A percentile compares a stretch with the other conserved stretches of the same genome.
These are phyloP conservation scores for Paecilomyces dactylethromorphus DNA, from an alignment of 2,329 filamentous ascomycete species.

Conservation along the genomic window DNA sequence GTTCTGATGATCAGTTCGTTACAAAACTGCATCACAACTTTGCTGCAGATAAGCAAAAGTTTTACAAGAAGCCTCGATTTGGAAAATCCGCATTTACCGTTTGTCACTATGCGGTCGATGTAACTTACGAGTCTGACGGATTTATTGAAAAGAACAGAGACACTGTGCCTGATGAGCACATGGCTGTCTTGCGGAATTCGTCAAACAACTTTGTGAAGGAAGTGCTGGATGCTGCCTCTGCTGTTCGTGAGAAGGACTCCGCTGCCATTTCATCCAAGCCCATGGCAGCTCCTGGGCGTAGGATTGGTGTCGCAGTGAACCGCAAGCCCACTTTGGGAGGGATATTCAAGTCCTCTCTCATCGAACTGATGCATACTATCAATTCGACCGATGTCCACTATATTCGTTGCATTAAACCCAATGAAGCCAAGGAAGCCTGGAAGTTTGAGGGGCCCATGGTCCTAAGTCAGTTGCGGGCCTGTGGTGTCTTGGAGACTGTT, in stretches of 20 bases:
- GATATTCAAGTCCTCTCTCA: conserved; percentile 97
- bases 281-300: conserved; percentile 64
- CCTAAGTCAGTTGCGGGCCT: conserved; percentile 90
- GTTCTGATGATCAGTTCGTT: conserved; percentile 93
- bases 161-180: conserved; percentile 95
- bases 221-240: conserved; percentile 77
- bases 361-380: conserved; percentile 96
- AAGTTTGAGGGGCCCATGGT: conserved; percentile 99
- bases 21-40: conserved; percentile 95
- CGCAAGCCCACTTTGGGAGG: conserved; percentile 95
- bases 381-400: conserved; percentile 98
- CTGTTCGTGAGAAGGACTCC: conserved; percentile 83
- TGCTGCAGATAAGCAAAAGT: conserved; percentile 80
- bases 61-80: conserved; percentile 98
- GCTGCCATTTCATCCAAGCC: conserved; percentile 64
- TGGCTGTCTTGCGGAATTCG: conserved; percentile 82
- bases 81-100: conserved; percentile 97
- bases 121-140: conserved; percentile 97
- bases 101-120: conserved; percentile 95
- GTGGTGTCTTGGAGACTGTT: conserved; percentile 97
- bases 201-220: conserved; percentile 78
- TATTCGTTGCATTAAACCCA: conserved; percentile 98
- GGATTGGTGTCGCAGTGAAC: conserved; percentile 86
- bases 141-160: conserved; percentile 99
- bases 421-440: conserved; percentile 94